Conservation (phyloP, 1,139 yeast genomes). For the Geotrichum restrictum region DNA sequence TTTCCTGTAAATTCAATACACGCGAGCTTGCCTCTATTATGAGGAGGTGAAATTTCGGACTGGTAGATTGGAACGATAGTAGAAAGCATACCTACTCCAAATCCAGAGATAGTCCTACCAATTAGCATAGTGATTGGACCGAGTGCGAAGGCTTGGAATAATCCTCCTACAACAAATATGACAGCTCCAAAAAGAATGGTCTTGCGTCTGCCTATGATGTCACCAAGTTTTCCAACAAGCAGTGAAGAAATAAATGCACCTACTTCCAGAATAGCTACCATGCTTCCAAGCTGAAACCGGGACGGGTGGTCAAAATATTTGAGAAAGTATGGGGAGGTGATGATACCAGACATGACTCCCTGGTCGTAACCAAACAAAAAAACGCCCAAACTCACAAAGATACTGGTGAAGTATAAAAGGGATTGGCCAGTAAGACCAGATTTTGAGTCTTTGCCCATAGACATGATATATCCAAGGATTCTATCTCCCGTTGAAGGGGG, state of each 20-base stretch:
- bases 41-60: conserved; percentile 87
- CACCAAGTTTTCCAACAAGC: conserved; percentile 58
- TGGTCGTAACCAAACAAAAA: conserved; percentile 71
- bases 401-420: conserved; percentile 55
- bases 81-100: conserved; percentile 76
- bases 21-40: conserved; percentile 81
- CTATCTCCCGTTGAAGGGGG: conserved; percentile 29
- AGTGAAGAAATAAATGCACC: conserved; percentile 70
- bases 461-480: conserved; percentile 30
- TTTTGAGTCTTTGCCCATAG: conserved; percentile 28
- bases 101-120: conserved; percentile 71
- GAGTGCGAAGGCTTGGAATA: conserved; percentile 54
- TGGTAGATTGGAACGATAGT: conserved; percentile 92
- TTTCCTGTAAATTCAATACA: conserved; percentile 92
- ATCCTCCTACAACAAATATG: conserved; percentile 60
- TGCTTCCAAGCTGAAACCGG: conserved; percentile 50
- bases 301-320: conserved; percentile 43
- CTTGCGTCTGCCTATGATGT: conserved; percentile 60
- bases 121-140: conserved; percentile 61
- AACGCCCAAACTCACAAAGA: conserved; percentile 59
- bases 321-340: conserved; percentile 54
- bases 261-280: conserved; percentile 64
- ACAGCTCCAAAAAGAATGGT: conserved; percentile 54
- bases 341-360: conserved; percentile 70
- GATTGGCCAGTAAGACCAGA: conserved; percentile 41